A percentile compares a stretch with the other conserved stretches of the same genome.
phyloP scores from a whole-genome alignment of 225 moss, liverwort and hornwort species.

The Pleurozium schreberi region DNA sequence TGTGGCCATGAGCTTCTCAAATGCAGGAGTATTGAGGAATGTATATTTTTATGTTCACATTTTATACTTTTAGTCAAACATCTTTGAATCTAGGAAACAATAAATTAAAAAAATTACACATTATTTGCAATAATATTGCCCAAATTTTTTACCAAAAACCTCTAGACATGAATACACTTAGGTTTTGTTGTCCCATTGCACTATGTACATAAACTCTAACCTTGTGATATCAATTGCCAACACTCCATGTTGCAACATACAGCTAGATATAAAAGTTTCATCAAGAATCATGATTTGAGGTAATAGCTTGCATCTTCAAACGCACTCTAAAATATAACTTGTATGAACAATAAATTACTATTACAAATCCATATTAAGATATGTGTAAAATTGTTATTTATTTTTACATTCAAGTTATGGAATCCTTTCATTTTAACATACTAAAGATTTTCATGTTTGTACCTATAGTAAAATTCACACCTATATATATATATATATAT shows the following conservation, averaged over 20 bases:
- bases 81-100: neutral
- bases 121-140: neutral
- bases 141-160: neutral
- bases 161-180: neutral
- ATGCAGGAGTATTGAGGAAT: neutral
- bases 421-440: neutral
- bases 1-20: neutral
- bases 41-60: neutral
- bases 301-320: neutral
- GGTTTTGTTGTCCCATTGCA: neutral
- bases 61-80: neutral
- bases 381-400: neutral
- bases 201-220: accelerated
- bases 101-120: neutral
- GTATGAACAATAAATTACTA: neutral
- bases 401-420: neutral
- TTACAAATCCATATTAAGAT: neutral
- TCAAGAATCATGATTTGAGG: accelerated
- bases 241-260: neutral
- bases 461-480: neutral
- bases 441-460: neutral
- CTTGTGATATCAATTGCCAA: neutral
- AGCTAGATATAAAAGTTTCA: neutral
- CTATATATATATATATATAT: neutral
- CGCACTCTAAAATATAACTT: neutral